Evolutionary conservation across 306 rosid species (phyloP), one percentile per base, ranked within the genome.

Genomic region (Ammopiptanthus mongolicus): DNA sequence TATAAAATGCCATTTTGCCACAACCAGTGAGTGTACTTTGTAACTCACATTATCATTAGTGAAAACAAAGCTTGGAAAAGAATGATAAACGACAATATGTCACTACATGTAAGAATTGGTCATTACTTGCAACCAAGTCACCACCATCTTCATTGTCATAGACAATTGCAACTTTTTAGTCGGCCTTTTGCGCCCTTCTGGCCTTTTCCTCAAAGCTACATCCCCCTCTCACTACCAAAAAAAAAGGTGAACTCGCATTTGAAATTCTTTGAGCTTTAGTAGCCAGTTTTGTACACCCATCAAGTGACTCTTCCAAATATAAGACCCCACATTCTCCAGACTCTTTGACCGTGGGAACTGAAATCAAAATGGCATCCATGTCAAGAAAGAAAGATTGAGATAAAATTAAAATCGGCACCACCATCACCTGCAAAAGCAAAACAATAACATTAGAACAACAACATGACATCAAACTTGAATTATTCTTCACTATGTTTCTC

Each of bases 201-300:
- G 92, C 91, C 87, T 96, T 96, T 7, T 96, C 98, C 82, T 96
- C 99, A 81, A 96, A 96, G 85, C 97, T 84, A 59, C 99, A 96
- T 58, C 97, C 96, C 78, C 99, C 99, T 89, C 99, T 88, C 59
- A 89, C 59, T 28, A 88, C 80, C 82, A 96, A 87, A 79, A 84
- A 89, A 75, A 88, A 92, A 28, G 93, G 88, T 19, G 90, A 81
- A 82, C 86, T 89, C 29, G 29, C 59, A 78, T 87, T 90, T 15
- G 79, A 65, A 78, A 80, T 74, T 21, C 28, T 69, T 39, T 70
- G 75, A 71, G 75, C 87, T 74, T 85, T 63, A 81, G 88, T 90
- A 50, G 84, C 87, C 87, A 96, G 74, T 13, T 81, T 72, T 46
- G 96, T 78, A 82, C 99, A 96, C 0, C 96, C 99, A 81, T 96